phyloP scores from a whole-genome alignment of 2,329 filamentous ascomycete species.

The Penicillium brasilianum region DNA sequence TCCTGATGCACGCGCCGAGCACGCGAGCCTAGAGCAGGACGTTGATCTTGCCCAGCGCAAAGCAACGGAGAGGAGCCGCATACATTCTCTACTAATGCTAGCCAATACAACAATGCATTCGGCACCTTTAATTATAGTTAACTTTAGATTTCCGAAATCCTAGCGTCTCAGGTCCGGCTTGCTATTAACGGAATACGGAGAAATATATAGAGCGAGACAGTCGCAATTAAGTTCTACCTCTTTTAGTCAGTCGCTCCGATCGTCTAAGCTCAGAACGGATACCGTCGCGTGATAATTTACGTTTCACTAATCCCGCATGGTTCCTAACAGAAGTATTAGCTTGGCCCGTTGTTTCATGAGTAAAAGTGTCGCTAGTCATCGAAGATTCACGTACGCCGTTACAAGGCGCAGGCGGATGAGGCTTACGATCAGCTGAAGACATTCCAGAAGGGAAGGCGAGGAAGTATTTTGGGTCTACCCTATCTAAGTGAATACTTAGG shows the following conservation, averaged over 20 bases:
- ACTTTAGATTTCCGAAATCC: no score
- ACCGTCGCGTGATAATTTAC: slow-evolving; percentile 6
- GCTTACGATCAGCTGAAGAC: slow-evolving; percentile 10
- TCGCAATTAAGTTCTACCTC: slow-evolving; percentile 4
- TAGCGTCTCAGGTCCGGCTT: no score
- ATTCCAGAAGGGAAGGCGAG: slow-evolving; percentile 8
- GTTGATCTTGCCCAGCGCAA: no score
- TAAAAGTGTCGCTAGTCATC: slow-evolving; percentile 6
- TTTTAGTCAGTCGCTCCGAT: slow-evolving; percentile 12
- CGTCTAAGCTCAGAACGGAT: slow-evolving; percentile 9
- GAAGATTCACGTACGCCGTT: slow-evolving; percentile 1
- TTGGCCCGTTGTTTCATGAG: slow-evolving; percentile 2
- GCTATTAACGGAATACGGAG: no score
- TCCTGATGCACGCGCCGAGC: no score
- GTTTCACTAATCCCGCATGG: slow-evolving; percentile 12
- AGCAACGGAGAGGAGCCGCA: no score
- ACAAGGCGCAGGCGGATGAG: slow-evolving; percentile 6
- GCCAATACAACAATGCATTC: no score
- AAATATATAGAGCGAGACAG: no score
- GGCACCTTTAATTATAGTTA: no score
- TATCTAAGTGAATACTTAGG: slow-evolving; percentile 7
- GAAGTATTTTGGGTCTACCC: slow-evolving; percentile 16
- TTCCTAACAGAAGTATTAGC: slow-evolving; percentile 5
- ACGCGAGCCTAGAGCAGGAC: no score
- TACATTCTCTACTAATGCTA: no score